phyloP scores from a whole-genome alignment of 2,329 filamentous ascomycete species.

The Phyllosticta citribraziliensis region DNA sequence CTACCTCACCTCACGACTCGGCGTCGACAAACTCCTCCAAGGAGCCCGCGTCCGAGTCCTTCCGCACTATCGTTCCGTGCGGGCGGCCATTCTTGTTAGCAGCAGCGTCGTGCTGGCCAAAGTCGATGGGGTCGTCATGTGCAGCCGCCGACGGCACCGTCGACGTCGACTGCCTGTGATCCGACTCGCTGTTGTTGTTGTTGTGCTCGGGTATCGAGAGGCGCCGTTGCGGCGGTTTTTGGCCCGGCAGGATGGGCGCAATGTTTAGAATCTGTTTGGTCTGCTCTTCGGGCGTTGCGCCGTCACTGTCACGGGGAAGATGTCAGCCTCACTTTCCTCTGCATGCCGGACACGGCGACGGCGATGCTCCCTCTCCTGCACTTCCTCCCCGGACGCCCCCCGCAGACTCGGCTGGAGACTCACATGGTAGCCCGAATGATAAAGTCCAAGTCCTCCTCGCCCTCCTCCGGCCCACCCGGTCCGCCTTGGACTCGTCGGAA shows the following conservation, averaged over 20 bases:
- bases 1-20: conserved; percentile 22
- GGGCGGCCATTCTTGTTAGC: background rate
- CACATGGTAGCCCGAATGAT: conserved; percentile 84
- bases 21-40: conserved; percentile 41
- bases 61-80: conserved; percentile 18
- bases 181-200: conserved; percentile 12
- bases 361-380: background rate
- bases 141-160: conserved; percentile 11
- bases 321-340: background rate
- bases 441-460: conserved; percentile 87
- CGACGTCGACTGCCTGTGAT: background rate
- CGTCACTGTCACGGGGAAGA: conserved; percentile 41
- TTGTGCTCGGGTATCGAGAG: conserved; percentile 48
- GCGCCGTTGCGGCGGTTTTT: conserved; percentile 43
- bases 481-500: conserved; percentile 69
- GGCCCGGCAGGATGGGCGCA: conserved; percentile 73
- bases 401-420: conserved; percentile 20
- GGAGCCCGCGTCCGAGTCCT: conserved; percentile 34
- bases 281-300: conserved; percentile 56
- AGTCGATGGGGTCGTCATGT: conserved; percentile 46
- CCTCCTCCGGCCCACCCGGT: conserved; percentile 62
- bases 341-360: conserved; percentile 6
- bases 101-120: conserved; percentile 37
- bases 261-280: conserved; percentile 78
- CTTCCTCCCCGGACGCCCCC: background rate